Percentiles rank a stretch among this genome's conserved stretches.
Conservation (phyloP, 2,329 filamentous ascomycete genomes). For the Zasmidium citrigriseum region DNA sequence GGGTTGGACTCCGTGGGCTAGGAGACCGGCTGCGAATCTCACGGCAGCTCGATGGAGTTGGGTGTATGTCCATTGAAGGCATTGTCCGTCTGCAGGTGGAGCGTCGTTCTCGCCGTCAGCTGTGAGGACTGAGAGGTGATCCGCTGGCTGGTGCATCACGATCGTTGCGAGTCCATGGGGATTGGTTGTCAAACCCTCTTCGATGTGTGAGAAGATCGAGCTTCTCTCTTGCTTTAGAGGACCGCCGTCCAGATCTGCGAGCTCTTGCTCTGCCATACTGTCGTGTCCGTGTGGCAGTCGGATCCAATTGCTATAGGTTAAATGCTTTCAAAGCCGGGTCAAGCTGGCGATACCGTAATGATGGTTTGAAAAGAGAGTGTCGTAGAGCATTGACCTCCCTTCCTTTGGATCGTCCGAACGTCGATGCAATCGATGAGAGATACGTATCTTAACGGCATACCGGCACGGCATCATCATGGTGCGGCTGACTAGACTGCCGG, state of each 20-base stretch:
- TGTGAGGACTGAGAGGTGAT: slow-evolving; percentile 8
- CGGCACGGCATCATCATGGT: too few species aligned
- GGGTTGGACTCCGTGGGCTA: slow-evolving; percentile 8
- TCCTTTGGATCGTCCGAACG: too few species aligned
- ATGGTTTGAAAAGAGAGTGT: too few species aligned
- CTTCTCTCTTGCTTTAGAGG: neutral
- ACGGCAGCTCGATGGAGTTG: slow-evolving; percentile 15
- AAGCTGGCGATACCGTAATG: too few species aligned
- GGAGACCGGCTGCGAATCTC: slow-evolving; percentile 12
- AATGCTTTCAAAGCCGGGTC: too few species aligned
- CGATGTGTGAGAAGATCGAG: slow-evolving; percentile 10
- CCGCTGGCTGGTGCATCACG: slow-evolving; percentile 3
- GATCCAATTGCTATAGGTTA: too few species aligned
- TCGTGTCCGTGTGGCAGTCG: neutral
- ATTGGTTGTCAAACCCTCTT: slow-evolving; percentile 12
- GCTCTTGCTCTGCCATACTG: neutral
- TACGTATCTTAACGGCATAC: too few species aligned
- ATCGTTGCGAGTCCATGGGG: slow-evolving; percentile 10
- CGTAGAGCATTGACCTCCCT: too few species aligned
- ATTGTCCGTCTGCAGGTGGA: neutral
- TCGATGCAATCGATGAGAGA: too few species aligned
- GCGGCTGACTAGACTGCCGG: neutral
- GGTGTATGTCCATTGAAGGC: slow-evolving; percentile 19
- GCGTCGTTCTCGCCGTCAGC: neutral
- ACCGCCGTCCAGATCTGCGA: neutral